Evolutionary conservation across 345 rosid species (phyloP), one percentile per base, ranked within the genome.

Genomic region (Limnanthes douglasii): DNA sequence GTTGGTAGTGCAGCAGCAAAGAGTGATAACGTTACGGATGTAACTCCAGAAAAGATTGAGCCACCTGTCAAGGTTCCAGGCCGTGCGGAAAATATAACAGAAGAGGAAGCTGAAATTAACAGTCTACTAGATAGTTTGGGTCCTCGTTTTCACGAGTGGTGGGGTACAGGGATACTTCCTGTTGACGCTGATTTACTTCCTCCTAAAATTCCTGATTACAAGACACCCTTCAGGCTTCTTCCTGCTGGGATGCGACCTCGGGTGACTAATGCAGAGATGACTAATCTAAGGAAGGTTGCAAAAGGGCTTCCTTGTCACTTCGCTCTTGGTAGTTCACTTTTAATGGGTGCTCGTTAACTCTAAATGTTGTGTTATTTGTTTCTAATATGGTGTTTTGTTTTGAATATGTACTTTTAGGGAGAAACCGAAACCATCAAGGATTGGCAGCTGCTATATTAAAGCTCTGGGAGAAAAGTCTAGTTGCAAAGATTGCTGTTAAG

Each of bases 101-200:
- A 73, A 53, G 94, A 78, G 62, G 99, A 92, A 61, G 67, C 48
- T 37, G 96, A 92, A 53, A 80, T 45, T 57, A 68, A 75, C 50
- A 50, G 44, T 33, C 49, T 92, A 37, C 46, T 92, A 40, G 99
- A 92, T 54, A 73, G 80, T 54, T 66, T 92, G 46, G 99, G 99
- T 19, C 80, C 93, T 44, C 88, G 94, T 33, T 92, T 85, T 41
- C 75, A 72, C 10, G 99, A 75, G 55, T 85, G 88, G 85, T 92
- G 99, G 99, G 99, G 99, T 28, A 92, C 96, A 8, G 99, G 99
- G 41, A 57, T 92, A 17, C 78, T 85, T 37, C 99, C 96, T 1
- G 94, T 92, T 39, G 79, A 92, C 68, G 99, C 96, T 12, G 96
- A 85, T 65, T 60, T 73, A 29, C 93, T 92, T 56, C 90, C 94